Conservation (phyloP, 1,284 basidiomycete species). For the Ustilago cynodontis region DNA sequence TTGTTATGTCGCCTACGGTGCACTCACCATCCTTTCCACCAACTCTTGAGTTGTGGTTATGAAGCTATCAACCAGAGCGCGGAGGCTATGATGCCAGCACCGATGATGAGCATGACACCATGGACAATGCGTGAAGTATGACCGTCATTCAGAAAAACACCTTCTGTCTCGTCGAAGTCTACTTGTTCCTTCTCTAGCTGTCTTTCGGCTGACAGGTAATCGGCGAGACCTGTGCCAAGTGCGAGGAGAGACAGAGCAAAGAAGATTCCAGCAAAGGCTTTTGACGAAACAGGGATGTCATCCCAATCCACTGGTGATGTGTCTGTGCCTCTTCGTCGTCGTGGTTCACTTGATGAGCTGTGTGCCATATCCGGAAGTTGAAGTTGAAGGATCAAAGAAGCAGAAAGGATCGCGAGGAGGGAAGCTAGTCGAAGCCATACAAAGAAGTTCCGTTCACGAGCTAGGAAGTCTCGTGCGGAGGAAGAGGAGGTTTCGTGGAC, state of each 20-base stretch:
- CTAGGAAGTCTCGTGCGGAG: constrained; percentile 41
- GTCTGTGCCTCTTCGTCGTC: neutral
- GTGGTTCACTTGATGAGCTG: neutral
- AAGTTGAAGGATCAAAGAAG: constrained; percentile 35
- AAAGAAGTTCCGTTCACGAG: constrained; percentile 46
- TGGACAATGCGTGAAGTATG: constrained; percentile 31
- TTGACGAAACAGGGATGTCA: constrained; percentile 24
- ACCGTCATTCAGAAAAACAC: constrained; percentile 41
- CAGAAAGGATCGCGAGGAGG: constrained; percentile 41
- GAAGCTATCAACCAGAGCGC: constrained; percentile 33
- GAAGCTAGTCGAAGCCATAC: constrained; percentile 40
- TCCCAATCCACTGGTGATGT: constrained; percentile 24
- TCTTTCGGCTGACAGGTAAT: constrained; percentile 33
- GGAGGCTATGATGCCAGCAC: constrained; percentile 28
- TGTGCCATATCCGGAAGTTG: constrained; percentile 24
- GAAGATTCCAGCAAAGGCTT: constrained; percentile 32
- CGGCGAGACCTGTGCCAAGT: constrained; percentile 20
- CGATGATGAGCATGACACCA: constrained; percentile 32
- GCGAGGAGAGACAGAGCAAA: constrained; percentile 27
- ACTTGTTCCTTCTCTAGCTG: constrained; percentile 45
- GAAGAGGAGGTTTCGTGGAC: constrained; percentile 19
- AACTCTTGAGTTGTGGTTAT: neutral
- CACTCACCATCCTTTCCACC: too few relatives aligned
- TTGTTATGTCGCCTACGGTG: neutral
- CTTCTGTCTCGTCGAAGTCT: constrained; percentile 49